Evolutionary conservation across 345 rosid species (phyloP).

Genomic region (Rhodamnia argentea): DNA sequence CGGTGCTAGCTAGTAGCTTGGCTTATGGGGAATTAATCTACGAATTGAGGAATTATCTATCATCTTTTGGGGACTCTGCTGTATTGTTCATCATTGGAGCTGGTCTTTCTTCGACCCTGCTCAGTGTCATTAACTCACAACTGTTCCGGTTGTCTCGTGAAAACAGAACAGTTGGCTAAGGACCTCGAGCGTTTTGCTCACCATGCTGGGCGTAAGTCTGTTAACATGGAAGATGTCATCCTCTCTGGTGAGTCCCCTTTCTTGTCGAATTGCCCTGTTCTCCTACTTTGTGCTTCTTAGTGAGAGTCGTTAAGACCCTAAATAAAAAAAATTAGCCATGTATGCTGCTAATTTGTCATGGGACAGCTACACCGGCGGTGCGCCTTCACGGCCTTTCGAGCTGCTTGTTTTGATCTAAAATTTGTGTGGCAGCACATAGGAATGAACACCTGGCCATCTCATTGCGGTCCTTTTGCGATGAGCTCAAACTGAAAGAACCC

Average conservation of each 20-base stretch:
- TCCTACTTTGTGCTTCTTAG: not conserved
- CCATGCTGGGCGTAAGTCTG: constrained; percentile 85
- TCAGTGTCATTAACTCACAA: not conserved
- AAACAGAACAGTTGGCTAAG: constrained; percentile 66
- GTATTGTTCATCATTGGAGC: not conserved
- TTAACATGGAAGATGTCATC: constrained; percentile 76
- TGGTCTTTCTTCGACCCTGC: not conserved
- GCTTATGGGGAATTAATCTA: not conserved
- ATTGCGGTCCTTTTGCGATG: constrained; percentile 53
- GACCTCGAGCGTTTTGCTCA: constrained; percentile 81
- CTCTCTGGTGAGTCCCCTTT: constrained; percentile 46
- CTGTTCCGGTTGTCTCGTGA: not conserved
- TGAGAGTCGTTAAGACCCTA: too few relatives aligned
- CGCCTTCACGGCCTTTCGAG: not conserved
- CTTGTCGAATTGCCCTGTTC: not conserved
- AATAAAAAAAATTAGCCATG: not conserved
- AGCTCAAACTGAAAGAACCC: constrained; percentile 63
- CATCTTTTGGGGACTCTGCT: not conserved
- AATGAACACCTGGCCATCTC: constrained; percentile 51
- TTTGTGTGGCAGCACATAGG: constrained; percentile 62
- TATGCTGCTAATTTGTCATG: not conserved
- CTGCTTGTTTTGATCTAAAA: not conserved
- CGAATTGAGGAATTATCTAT: not conserved
- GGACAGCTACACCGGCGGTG: not conserved
- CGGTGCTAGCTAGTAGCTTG: not conserved